Percentiles rank a stretch among this genome's conserved stretches.
These are phyloP conservation scores for Kodamaea lidongshanica DNA, from an alignment of 805 yeast species.

Conservation along the genomic window DNA sequence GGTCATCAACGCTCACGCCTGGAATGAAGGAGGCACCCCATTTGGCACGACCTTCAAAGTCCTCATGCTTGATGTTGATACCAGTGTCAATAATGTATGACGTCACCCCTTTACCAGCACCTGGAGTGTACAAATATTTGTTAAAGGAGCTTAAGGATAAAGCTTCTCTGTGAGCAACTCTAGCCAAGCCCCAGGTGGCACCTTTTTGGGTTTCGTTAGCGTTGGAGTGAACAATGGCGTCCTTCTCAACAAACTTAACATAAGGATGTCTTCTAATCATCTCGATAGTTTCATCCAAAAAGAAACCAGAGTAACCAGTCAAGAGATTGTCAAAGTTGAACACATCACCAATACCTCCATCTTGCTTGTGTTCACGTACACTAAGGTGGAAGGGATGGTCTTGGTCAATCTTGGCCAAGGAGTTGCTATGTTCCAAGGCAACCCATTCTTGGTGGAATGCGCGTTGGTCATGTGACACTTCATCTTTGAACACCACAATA, in stretches of 20 bases:
- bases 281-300: constrained; percentile 69
- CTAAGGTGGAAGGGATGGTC: constrained; percentile 30
- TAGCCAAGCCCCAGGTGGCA: constrained; percentile 92
- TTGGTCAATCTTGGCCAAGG: constrained; percentile 30
- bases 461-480: constrained; percentile 45
- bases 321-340: constrained; percentile 55
- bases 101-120: constrained; percentile 79
- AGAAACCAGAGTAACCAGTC: constrained; percentile 81
- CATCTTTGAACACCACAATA: constrained; percentile 78
- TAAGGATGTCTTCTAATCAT: constrained; percentile 60
- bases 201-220: constrained; percentile 67
- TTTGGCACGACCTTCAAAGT: constrained; percentile 75
- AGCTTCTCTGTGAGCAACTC: constrained; percentile 77
- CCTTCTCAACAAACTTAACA: constrained; percentile 68
- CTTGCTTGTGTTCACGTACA: constrained; percentile 16
- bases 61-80: constrained; percentile 64
- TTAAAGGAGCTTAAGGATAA: constrained; percentile 52
- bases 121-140: constrained; percentile 64
- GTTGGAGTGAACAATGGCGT: constrained; percentile 60
- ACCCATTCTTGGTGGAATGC: constrained; percentile 67
- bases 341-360: constrained; percentile 34
- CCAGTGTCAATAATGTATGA: constrained; percentile 91
- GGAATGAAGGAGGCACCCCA: constrained; percentile 83
- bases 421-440: constrained; percentile 43
- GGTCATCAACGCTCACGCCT: constrained; percentile 68